A percentile compares a stretch with the other conserved stretches of the same genome.
These are phyloP conservation scores for Cercospora sp. DNA, from an alignment of 2,329 filamentous ascomycete species.

Conservation along the genomic window DNA sequence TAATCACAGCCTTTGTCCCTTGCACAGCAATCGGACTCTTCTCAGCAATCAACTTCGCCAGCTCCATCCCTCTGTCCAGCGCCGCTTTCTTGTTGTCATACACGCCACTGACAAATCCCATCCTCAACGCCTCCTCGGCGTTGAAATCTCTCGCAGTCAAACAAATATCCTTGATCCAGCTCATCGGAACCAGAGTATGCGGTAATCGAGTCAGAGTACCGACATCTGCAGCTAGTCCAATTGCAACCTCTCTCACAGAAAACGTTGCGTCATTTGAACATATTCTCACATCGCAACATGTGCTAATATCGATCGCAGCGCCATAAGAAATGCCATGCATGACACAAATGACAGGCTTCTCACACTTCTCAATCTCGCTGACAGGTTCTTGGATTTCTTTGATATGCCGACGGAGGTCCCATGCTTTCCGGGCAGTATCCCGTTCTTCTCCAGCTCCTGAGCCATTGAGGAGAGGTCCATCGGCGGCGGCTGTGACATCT, in stretches of 20 bases:
- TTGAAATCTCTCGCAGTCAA: conserved; percentile 69
- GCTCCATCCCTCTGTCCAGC: conserved; percentile 60
- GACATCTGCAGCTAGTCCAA: conserved; percentile 76
- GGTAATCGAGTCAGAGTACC: conserved; percentile 74
- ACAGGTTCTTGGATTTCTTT: conserved; percentile 79
- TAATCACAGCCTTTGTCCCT: conserved; percentile 82
- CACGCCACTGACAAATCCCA: conserved; percentile 70
- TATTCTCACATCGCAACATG: conserved; percentile 69
- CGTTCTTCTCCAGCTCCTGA: conserved; percentile 6
- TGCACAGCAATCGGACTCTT: conserved; percentile 89
- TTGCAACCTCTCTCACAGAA: conserved; percentile 77
- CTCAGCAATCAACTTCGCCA: conserved; percentile 66
- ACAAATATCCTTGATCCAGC: conserved; percentile 79
- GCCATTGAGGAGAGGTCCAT: conserved; percentile 19
- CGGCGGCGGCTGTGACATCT: conserved; percentile 50
- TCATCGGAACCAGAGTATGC: conserved; percentile 67
- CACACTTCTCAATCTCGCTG: conserved; percentile 74
- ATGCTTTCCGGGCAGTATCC: conserved; percentile 36
- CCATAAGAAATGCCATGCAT: conserved; percentile 78
- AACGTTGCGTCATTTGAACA: conserved; percentile 58
- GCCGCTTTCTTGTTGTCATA: conserved; percentile 59
- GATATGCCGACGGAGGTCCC: conserved; percentile 64
- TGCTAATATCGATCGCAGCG: conserved; percentile 70
- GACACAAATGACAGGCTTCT: conserved; percentile 84
- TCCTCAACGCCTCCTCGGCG: conserved; percentile 64